Base-by-base conservation (phyloP, 371 early-diverging fungal species). In the Saksenaea oblongispora region DNA sequence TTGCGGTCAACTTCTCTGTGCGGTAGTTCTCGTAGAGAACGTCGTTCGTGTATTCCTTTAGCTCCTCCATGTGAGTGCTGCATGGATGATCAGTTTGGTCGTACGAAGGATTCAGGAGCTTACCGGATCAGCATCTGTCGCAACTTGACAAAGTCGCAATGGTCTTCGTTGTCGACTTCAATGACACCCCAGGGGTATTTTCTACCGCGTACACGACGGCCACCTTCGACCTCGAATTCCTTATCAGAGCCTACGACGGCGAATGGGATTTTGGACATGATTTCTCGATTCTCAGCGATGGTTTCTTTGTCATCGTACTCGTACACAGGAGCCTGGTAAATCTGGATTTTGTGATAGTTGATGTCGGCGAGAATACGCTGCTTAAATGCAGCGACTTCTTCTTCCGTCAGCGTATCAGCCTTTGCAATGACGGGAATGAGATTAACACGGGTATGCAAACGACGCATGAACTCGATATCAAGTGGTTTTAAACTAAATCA, bases 361-460 rank as follows among this genome's bases (percentile, higher is more conserved):
- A 99, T 94, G 75, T 98, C 96, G 56, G 93, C 90, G 65, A 94
- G 73, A 62, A 99, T 95, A 71, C 95, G 83, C 72, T 86, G 76
- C 85, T 99, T 99, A 83, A 98, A 96, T 7, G 80, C 79, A 58
- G 81, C 84, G 34, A 99, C 85, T 83, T 99, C 99, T 56, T 95
- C 93, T 59, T 92, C 88, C 41, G 99, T 98, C 84, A 99, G 83
- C 22, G 96, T 98, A 71, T 99, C 99, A 13, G 97, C 88, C 72
- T 99, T 98, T 63, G 99, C 94, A 71, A 99, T 96, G 42, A 99
- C 92, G 3, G 99, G 99, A 67, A 99, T 95, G 64, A 98, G 80
- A 78, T 98, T 98, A 66, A 97, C 97, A 62, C 93, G 89, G n/a
- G 92, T 91, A 66, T 93, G 94, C 58, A 98, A 81, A 56, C 90